A percentile compares a stretch with the other conserved stretches of the same genome.
phyloP scores from a whole-genome alignment of 805 yeast genomes.

The Nakazawaea holstii region DNA sequence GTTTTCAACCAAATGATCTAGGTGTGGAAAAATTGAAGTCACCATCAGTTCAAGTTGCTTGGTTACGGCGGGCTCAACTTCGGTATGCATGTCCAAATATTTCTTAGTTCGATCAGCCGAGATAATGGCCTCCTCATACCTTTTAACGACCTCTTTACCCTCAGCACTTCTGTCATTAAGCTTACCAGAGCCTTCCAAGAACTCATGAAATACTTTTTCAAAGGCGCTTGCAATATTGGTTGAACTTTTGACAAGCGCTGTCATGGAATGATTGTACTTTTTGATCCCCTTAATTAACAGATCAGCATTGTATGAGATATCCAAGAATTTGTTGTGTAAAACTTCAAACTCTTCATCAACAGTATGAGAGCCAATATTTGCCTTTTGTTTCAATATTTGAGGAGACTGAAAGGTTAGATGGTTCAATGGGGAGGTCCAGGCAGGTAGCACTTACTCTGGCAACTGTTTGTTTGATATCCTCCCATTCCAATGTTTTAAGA shows the following conservation, averaged over 20 bases:
- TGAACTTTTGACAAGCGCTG: slow-evolving; percentile 14
- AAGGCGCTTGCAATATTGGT: slow-evolving; percentile 13
- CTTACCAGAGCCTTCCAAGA: not conserved
- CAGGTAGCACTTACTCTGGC: slow-evolving; percentile 17
- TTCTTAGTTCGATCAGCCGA: not conserved
- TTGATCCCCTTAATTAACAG: slow-evolving; percentile 12
- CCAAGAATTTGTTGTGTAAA: slow-evolving; percentile 13
- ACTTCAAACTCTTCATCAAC: slow-evolving; percentile 33
- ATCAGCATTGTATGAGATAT: slow-evolving; percentile 15
- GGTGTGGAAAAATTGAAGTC: slow-evolving; percentile 19
- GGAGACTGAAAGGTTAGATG: slow-evolving; percentile 20
- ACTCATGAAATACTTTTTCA: slow-evolving; percentile 6
- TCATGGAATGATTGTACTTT: slow-evolving; percentile 10
- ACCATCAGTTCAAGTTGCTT: slow-evolving; percentile 23
- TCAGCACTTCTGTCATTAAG: slow-evolving; percentile 3
- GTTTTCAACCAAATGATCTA: slow-evolving; percentile 12
- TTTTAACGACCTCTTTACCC: not conserved
- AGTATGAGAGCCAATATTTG: slow-evolving; percentile 23
- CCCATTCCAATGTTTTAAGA: slow-evolving; percentile 17
- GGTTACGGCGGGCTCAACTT: slow-evolving; percentile 9
- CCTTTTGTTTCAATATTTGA: slow-evolving; percentile 26
- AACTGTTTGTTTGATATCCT: slow-evolving; percentile 19
- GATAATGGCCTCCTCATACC: not conserved
- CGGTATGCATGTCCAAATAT: slow-evolving; percentile 1
- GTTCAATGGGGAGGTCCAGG: not conserved